Base-by-base conservation (phyloP, 2,329 filamentous ascomycete genomes). In the Cucurbitaria berberidis region DNA sequence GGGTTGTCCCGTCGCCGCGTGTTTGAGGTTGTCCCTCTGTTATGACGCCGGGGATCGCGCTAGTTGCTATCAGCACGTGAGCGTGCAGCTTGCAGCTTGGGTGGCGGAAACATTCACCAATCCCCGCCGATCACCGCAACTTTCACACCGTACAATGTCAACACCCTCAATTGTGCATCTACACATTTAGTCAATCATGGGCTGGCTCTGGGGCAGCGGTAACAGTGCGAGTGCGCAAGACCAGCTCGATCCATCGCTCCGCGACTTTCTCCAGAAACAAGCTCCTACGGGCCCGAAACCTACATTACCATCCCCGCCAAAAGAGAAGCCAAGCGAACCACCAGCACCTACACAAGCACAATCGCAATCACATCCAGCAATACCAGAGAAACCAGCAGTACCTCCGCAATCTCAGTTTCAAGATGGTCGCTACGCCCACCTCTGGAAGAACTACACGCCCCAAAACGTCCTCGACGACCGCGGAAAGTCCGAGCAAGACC, bases 381-480 rank as follows among this genome's bases (percentile, higher is more conserved):
- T 62, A 35, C 26, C 72, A 53, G 45, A 74, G 22, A 57, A 68
- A 47, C 74, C 77, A 10, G 53, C 69, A 29, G 78, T 81, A 1
- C 80, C 80, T 0, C 61, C 72, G 32, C 80, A 86, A 63, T 88
- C 86, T 13, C 78, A 88, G 16, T 89, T 81, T 68, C 82, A 84
- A 68, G 88, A 90, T 71, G 87, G 87, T 58, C 84, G 88, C 54
- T 90, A 90, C 76, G 91, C 93, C 50, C 85, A 98, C 73, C 81
- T 99, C 27, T 99, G 95, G 95, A 93, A 92, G 77, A 91, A 85
- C 53, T 99, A 99, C 81, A 84, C 84, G 53, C 88, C 93, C 8
- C 86, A 90, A 46, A 73, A 80, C 30, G 81, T 89, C 51, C 78
- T 96, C 55, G 88, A 93, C 67, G 81, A 84, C 43, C 85, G 86